Base-by-base conservation (phyloP, 208 protist genomes). In the Phytomonas sp. region DNA sequence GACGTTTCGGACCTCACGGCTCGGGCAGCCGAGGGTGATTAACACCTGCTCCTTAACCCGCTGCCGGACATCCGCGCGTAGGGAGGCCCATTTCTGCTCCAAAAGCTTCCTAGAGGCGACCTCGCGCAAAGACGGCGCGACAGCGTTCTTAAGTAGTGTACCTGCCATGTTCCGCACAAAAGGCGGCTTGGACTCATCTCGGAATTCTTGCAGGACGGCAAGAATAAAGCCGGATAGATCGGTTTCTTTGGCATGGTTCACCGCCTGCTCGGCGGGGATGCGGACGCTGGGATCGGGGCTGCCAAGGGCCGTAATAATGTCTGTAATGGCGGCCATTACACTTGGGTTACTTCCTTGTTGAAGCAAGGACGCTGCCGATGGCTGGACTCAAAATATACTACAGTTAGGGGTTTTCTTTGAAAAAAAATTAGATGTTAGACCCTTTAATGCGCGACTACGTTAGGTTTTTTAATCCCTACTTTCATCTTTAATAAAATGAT, bases 141-240 rank as follows among this genome's bases (percentile, higher is more conserved):
- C 80, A 62, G 93, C 79, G 79, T 99, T 99, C 81, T 98, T 98
- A 26, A 99, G 77, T 34, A 98, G 70, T 29, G 92, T 86, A 62
- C 95, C 95, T 7, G 97, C 97, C 79, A 98, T 91, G 66, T 96
- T 80, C 29, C 97, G 91, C 26, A 84, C 75, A 60, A 86, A 76
- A 2, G 69, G 29, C 11, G 91, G 86, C 77, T 97, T 98, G 36
- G 79, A 78, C 65, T 97, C 90, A 66, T 98, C 94, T 26, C 83
- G 77, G 26, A 98, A 90, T 78, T 98, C 97, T 30, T 71, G 23
- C 34, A 97, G 76, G 59, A 99, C 76, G 12, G 84, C 74, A 10
- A 80, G 73, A 37, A 98, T 83, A 77, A 97, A 98, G 60, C 75
- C 73, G 29, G 86, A 83, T 69, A 96, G 80, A 65, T 94, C 81